A percentile compares a stretch with the other conserved stretches of the same genome.
Conservation (phyloP, 164 flowering plant genomes). For the Warburgia ugandensis region DNA sequence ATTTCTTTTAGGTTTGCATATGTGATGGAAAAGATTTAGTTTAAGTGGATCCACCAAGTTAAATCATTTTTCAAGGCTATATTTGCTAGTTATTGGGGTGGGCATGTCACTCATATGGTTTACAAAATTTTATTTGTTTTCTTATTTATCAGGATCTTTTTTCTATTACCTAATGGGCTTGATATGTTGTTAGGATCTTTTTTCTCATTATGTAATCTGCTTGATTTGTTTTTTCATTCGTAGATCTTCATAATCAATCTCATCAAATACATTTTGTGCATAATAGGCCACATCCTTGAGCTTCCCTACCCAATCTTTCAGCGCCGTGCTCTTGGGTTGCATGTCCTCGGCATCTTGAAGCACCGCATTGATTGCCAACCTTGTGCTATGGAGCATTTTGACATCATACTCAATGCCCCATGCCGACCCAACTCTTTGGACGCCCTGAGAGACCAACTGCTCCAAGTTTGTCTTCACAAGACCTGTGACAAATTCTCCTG, state of each 20-base stretch:
- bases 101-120: too few species aligned
- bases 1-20: too few species aligned
- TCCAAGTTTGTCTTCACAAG: background rate
- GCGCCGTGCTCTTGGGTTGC: background rate
- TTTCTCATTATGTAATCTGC: too few species aligned
- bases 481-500: background rate
- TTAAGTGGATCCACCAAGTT: too few species aligned
- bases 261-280: slow-evolving; percentile 4
- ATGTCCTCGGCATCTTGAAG: slow-evolving; percentile 5
- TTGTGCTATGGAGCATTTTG: background rate
- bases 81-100: too few species aligned
- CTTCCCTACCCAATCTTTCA: background rate
- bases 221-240: too few species aligned
- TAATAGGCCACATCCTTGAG: slow-evolving; percentile 4
- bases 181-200: too few species aligned
- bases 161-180: too few species aligned
- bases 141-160: too few species aligned
- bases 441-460: background rate
- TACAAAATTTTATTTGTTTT: too few species aligned
- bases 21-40: too few species aligned
- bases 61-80: too few species aligned
- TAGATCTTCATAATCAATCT: background rate
- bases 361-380: background rate
- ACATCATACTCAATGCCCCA: background rate
- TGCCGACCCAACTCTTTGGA: background rate